Base-by-base conservation (phyloP, 352 stramenopile genomes). In the Ophiocytium majus region DNA sequence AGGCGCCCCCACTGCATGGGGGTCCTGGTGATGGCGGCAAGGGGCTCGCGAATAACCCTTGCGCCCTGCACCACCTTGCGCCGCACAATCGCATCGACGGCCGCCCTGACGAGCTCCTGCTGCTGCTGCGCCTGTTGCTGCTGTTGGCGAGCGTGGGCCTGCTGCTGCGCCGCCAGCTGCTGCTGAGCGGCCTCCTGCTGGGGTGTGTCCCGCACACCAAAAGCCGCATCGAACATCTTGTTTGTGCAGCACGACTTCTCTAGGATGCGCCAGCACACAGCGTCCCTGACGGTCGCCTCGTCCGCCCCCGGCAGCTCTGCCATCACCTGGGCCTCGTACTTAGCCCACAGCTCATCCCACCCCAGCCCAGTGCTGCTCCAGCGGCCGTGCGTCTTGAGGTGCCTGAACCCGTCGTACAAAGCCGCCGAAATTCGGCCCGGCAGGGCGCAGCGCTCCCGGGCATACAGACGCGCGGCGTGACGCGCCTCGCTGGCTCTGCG, bases 271-370 rank as follows among this genome's bases (percentile, higher is more conserved):
- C 92, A 84, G 89, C 92, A 94, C 71, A 95, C 92, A 50, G 88
- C 87, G 17, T 90, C 83, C 0, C 90, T 91, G 19, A 95, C 83
- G 63, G 93, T 91, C 74, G 94, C 91, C 82, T 92, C 86, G 36
- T 90, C 89, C 5, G 85, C 89, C 63, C 80, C 76, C 43, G 80
- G 76, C 63, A 63, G 89, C 81, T 92, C 90, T n/a, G 84, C 57
- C 76, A 88, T 76, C 81, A 93, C 89, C 35, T 93, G 83, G 50
- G 79, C 76, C 81, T 93, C 89, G 83, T 95, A 95, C 87, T 95
- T 95, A 17, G 91, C 86, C 90, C 91, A 95, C 9, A 95, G 74
- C 84, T 95, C 91, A 43, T 93, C 88, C 86, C 93, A 96, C 9
- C 87, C 91, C 91, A 94, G 92, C 0, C 92, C 92, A 32, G 84